A percentile compares a stretch with the other conserved stretches of the same genome.
Conservation (phyloP, 23 red algal genomes). For the Gracilaria vermiculophylla region DNA sequence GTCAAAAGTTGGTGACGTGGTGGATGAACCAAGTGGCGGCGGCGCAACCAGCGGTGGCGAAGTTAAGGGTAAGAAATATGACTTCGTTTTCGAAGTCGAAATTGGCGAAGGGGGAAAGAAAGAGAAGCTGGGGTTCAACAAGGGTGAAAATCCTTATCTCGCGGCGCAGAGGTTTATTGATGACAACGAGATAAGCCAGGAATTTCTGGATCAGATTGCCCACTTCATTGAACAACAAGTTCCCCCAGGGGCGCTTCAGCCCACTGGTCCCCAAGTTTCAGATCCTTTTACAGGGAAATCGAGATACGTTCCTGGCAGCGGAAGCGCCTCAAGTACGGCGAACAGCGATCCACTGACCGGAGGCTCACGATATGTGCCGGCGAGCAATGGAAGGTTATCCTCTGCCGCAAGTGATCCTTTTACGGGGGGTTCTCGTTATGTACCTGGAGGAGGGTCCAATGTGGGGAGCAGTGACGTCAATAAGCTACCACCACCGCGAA, state of each 20-base stretch:
- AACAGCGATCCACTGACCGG: conserved; percentile 55
- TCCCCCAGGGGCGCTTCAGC: conserved; percentile 49
- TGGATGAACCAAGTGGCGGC: conserved; percentile 54
- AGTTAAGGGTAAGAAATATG: conserved; percentile 74
- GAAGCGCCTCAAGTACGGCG: not conserved
- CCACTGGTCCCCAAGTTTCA: not conserved
- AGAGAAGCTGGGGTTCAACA: conserved; percentile 84
- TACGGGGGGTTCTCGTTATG: conserved; percentile 56
- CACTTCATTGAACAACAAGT: conserved; percentile 92
- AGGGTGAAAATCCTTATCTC: conserved; percentile 92
- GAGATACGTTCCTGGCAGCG: conserved; percentile 73
- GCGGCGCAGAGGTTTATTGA: conserved; percentile 96
- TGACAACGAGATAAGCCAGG: conserved; percentile 78
- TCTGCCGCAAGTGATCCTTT: conserved; percentile 35
- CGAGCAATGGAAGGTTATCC: not conserved
- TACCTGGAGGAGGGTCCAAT: conserved; percentile 36
- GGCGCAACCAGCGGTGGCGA: conserved; percentile 47
- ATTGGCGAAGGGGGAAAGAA: conserved; percentile 79
- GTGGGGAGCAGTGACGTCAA: not conserved
- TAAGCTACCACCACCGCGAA: conserved; percentile 63
- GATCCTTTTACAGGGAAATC: conserved; percentile 85
- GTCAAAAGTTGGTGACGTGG: conserved; percentile 94
- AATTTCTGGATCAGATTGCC: conserved; percentile 91
- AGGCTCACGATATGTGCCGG: conserved; percentile 28
- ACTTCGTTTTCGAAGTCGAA: conserved; percentile 99